A percentile compares a stretch with the other conserved stretches of the same genome.
phyloP scores from a whole-genome alignment of 2,329 filamentous ascomycete genomes.

The Penicillium sp. region DNA sequence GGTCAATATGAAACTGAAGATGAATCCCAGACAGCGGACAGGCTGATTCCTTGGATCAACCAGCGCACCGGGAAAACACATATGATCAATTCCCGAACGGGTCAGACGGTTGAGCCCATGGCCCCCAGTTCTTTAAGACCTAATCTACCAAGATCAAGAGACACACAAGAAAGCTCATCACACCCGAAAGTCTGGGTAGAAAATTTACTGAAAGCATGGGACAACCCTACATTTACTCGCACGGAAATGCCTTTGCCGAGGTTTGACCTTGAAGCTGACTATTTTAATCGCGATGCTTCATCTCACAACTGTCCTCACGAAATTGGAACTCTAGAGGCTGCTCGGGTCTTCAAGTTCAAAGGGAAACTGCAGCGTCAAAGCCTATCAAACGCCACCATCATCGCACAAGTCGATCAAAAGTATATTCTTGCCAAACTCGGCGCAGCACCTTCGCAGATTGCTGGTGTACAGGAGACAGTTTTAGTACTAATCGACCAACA shows the following conservation, averaged over 20 bases:
- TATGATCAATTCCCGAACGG: constrained; percentile 36
- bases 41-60: constrained; percentile 57
- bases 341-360: constrained; percentile 30
- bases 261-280: constrained; percentile 26
- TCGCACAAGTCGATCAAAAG: constrained; percentile 85
- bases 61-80: constrained; percentile 51
- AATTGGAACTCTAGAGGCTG: constrained; percentile 22
- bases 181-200: constrained; percentile 57
- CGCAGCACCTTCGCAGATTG: neutral
- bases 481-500: constrained; percentile 89
- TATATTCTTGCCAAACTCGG: constrained; percentile 73
- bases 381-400: constrained; percentile 62
- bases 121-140: neutral
- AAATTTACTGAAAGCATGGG: constrained; percentile 64
- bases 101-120: constrained; percentile 28
- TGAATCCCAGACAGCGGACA: constrained; percentile 6
- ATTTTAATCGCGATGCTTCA: constrained; percentile 13
- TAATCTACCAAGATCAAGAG: neutral
- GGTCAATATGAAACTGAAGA: neutral
- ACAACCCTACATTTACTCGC: constrained; percentile 72
- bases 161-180: constrained; percentile 1
- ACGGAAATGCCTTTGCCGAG: constrained; percentile 47
- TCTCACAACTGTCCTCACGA: constrained; percentile 22
- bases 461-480: constrained; percentile 26
- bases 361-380: constrained; percentile 61